Conservation (phyloP, 306 rosid genomes). For the Luffa aegyptiaca region DNA sequence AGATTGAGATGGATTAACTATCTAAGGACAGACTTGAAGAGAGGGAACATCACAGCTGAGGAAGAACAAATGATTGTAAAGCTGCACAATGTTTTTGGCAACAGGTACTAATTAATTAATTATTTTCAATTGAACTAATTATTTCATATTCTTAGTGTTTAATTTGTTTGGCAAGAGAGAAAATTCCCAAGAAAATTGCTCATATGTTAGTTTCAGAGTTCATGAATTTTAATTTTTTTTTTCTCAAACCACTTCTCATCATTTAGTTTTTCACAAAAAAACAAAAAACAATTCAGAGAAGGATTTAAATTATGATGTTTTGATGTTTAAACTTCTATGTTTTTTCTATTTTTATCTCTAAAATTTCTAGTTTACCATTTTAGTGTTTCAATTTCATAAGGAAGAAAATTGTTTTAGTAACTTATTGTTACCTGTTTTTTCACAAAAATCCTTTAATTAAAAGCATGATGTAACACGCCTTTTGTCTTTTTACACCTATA, state of each 20-base stretch:
- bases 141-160: background rate
- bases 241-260: background rate
- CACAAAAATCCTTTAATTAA: too few species aligned
- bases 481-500: background rate
- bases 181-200: background rate
- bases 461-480: background rate
- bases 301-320: too few species aligned
- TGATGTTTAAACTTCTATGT: too few species aligned
- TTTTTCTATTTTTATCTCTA: too few species aligned
- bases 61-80: constrained; percentile 48
- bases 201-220: background rate
- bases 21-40: background rate
- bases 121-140: background rate
- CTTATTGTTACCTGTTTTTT: too few species aligned
- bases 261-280: too few species aligned
- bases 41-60: constrained; percentile 23
- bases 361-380: too few species aligned
- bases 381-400: too few species aligned
- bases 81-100: constrained; percentile 57
- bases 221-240: background rate
- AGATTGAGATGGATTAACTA: constrained; percentile 9
- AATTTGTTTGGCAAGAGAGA: background rate
- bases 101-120: background rate
- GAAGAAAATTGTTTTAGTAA: too few species aligned
- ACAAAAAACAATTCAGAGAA: too few species aligned